Percentiles rank a stretch among this genome's conserved stretches.
Conservation (phyloP, 2,329 filamentous ascomycete genomes). For the Alternaria gansuensis region DNA sequence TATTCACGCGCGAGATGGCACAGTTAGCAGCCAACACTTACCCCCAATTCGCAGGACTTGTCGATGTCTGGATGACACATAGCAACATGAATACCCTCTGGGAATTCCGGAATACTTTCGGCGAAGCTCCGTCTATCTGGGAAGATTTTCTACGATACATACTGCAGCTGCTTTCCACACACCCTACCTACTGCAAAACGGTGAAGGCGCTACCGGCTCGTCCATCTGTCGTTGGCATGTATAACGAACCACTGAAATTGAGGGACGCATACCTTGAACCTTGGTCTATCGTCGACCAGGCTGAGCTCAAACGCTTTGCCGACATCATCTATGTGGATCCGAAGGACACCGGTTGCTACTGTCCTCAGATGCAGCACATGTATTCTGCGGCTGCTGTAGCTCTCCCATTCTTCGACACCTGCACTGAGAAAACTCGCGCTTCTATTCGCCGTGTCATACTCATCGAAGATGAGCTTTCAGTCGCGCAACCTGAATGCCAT, state of each 20-base stretch:
- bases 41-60: background rate
- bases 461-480: background rate
- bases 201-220: background rate
- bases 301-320: background rate
- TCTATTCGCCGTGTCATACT: constrained; percentile 1
- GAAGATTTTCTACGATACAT: background rate
- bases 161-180: background rate
- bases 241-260: background rate
- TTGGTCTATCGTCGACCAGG: background rate
- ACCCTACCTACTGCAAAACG: background rate
- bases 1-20: background rate
- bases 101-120: background rate
- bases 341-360: background rate
- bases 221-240: background rate
- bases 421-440: background rate
- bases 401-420: background rate
- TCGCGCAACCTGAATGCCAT: constrained; percentile 10
- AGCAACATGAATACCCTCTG: background rate
- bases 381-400: background rate
- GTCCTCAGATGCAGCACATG: background rate
- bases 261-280: background rate
- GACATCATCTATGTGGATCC: background rate
- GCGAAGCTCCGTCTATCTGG: background rate
- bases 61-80: background rate
- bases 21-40: background rate